phyloP scores from a whole-genome alignment of 2,329 filamentous ascomycete genomes.

The Pseudogymnoascus sp. region DNA sequence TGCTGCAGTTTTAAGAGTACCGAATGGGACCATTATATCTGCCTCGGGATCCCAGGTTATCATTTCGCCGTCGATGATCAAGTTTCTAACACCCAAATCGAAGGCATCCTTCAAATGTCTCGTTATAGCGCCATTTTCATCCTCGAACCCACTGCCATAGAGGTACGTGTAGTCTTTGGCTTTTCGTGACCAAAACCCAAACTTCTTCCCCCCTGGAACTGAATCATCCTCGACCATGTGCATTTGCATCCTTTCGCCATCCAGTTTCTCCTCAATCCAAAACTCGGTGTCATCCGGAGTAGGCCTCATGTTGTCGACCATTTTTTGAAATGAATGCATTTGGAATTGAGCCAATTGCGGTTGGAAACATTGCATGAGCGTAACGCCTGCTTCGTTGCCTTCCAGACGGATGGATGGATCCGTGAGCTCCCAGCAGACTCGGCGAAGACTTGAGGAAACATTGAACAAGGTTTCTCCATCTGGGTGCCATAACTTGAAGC shows the following conservation, averaged over 20 bases:
- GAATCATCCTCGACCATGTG: slow-evolving; percentile 71
- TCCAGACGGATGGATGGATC: slow-evolving; percentile 66
- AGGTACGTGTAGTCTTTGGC: slow-evolving; percentile 94
- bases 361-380: slow-evolving; percentile 91
- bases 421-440: slow-evolving; percentile 90
- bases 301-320: slow-evolving; percentile 59
- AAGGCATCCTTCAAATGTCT: slow-evolving; percentile 74
- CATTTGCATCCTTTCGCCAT: slow-evolving; percentile 94
- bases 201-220: slow-evolving; percentile 60
- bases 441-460: slow-evolving; percentile 78
- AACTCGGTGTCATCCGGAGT: slow-evolving; percentile 68
- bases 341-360: slow-evolving; percentile 92
- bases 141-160: slow-evolving; percentile 70
- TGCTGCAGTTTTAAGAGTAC: slow-evolving; percentile 86
- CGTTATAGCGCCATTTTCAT: slow-evolving; percentile 69
- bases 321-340: slow-evolving; percentile 70
- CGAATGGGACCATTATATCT: slow-evolving; percentile 81
- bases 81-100: slow-evolving; percentile 64
- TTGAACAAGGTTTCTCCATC: slow-evolving; percentile 74
- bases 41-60: slow-evolving; percentile 89
- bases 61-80: slow-evolving; percentile 97
- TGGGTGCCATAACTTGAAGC: slow-evolving; percentile 60
- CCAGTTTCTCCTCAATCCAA: slow-evolving; percentile 97
- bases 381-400: slow-evolving; percentile 64
- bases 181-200: slow-evolving; percentile 90